Evolutionary conservation across 352 stramenopile species (phyloP), one percentile per base, ranked within the genome.

Genomic region (Pythium brachiatum): DNA sequence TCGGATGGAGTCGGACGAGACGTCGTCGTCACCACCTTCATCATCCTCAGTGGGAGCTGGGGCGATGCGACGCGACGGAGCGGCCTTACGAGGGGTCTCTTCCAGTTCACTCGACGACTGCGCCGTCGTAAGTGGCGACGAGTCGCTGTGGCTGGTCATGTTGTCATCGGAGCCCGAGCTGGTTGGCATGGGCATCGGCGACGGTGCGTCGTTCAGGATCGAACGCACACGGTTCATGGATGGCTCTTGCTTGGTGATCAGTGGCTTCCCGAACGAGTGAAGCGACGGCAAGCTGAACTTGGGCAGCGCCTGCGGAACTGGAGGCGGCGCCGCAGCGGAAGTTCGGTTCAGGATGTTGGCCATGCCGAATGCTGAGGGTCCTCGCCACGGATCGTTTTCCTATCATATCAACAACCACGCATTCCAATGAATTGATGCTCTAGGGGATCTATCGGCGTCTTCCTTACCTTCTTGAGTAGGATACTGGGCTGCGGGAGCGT

Each of bases 231-330:
- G 41, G 50, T 61, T 66, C 60, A 72, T 56, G 16, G 61, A 58
- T 15, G 25, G 70, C 20, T 92, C 81, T 0, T 75, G 56, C 70
- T 89, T 87, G 50, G 66, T 79, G 36, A 86, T 68, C 27, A 88
- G 60, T 41, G 79, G 70, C 68, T 89, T 90, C 26, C 75, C 73
- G 46, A 89, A 92, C 60, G 80, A 75, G 68, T 92, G 83, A 21
- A 95, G 73, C 47, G 86, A 85, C 39, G 86, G 86, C 31, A 95
- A 72, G 43, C 71, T 94, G 66, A 94, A 88, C 60, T 72, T 83
- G 12, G 81, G 78, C 52, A 86, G 75, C 36, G 69, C 39, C 60
- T 43, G 53, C 43, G 53, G 47, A 20, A n/a, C 7, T 36, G 38
- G 32, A 32, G 46, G n/a, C 63, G 67, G 36, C n/a, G 54, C 62